A percentile compares a stretch with the other conserved stretches of the same genome.
These are phyloP conservation scores for Drechslera avenae DNA, from an alignment of 2,329 filamentous ascomycete species.

Conservation along the genomic window DNA sequence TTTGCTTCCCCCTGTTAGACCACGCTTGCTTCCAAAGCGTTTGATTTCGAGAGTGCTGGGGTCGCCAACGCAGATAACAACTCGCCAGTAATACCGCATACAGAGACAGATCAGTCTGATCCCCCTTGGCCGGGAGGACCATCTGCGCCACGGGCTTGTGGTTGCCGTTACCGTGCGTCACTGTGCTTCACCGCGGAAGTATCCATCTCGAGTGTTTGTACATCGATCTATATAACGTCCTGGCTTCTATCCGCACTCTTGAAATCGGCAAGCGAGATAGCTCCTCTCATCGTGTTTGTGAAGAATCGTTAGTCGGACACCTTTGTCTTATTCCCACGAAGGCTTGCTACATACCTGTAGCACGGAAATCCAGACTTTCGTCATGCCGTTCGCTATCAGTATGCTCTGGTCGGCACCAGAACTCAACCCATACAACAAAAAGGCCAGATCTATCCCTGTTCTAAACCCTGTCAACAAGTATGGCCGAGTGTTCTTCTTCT, in stretches of 20 bases:
- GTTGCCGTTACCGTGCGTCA: slow-evolving; percentile 33
- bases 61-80: slow-evolving; percentile 36
- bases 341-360: slow-evolving; percentile 1
- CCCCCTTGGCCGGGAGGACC: slow-evolving; percentile 29
- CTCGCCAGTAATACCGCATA: slow-evolving; percentile 21
- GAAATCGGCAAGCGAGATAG: slow-evolving; percentile 25
- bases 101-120: slow-evolving; percentile 29
- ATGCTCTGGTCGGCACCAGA: slow-evolving; percentile 62
- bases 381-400: slow-evolving; percentile 43
- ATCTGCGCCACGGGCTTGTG: slow-evolving; percentile 27
- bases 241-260: slow-evolving; percentile 17
- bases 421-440: slow-evolving; percentile 82
- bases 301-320: slow-evolving; percentile 12
- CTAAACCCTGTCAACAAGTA: slow-evolving; percentile 80
- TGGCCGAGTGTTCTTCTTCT: slow-evolving; percentile 88
- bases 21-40: slow-evolving; percentile 24
- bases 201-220: slow-evolving; percentile 20
- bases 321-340: slow-evolving; percentile 10
- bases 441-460: slow-evolving; percentile 78
- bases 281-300: slow-evolving; percentile 9
- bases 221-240: slow-evolving; percentile 34
- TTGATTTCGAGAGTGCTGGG: slow-evolving; percentile 14
- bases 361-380: slow-evolving; percentile 10
- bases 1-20: slow-evolving; percentile 14
- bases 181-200: slow-evolving; percentile 45